These are phyloP conservation scores for Solanum clarkiae DNA, from an alignment of 257 asterid species.

Conservation along the genomic window DNA sequence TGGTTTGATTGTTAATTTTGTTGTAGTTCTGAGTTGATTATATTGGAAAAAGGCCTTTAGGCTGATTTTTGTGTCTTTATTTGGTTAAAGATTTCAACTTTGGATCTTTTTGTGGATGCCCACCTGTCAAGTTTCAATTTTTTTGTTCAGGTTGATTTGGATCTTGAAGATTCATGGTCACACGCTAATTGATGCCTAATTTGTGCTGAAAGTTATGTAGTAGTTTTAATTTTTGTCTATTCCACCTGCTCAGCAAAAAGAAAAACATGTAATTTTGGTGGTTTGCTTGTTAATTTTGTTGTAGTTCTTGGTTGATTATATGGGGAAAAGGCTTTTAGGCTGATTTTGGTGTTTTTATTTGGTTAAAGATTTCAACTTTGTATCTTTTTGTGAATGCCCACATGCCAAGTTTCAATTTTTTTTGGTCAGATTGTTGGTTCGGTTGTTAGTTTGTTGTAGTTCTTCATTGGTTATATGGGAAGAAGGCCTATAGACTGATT, in stretches of 20 bases:
- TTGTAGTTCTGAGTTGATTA: not conserved
- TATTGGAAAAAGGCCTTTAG: not conserved
- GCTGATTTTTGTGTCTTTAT: not conserved
- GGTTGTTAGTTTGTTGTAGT: not conserved
- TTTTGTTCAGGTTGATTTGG: not conserved
- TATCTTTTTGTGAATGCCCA: not conserved
- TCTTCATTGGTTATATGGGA: not conserved
- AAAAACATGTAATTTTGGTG: not conserved
- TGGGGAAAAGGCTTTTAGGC: not conserved
- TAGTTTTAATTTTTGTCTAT: not conserved
- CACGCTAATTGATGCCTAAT: not conserved
- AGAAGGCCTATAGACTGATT: not conserved
- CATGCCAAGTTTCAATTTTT: not conserved
- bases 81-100: not conserved
- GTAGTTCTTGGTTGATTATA: not conserved
- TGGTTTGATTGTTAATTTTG: not conserved
- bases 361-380: not conserved
- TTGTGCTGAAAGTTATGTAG: not conserved
- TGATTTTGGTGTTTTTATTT: not conserved
- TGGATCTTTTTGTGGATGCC: not conserved
- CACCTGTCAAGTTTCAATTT: not conserved
- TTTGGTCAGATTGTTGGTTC: not conserved
- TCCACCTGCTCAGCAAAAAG: not conserved
- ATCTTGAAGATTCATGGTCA: not conserved
- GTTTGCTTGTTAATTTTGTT: not conserved